Conservation (phyloP, 441 rosid genomes). For the Jatropha podagrica region DNA sequence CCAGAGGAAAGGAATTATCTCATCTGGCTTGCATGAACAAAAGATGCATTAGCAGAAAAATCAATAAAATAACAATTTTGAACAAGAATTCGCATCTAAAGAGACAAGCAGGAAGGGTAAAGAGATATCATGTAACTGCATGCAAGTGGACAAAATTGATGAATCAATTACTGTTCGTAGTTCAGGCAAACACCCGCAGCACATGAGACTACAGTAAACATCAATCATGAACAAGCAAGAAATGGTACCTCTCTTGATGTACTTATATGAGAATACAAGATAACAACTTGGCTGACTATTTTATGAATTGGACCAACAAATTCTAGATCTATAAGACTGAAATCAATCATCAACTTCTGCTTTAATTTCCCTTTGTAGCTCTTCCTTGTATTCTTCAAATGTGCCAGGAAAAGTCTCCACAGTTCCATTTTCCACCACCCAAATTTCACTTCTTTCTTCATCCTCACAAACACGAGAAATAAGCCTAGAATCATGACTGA, state of each 20-base stretch:
- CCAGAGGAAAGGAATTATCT: not conserved
- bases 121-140: not conserved
- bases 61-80: not conserved
- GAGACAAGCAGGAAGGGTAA: not conserved
- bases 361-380: slow-evolving; percentile 75
- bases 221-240: not conserved
- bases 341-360: slow-evolving; percentile 82
- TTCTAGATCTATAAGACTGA: slow-evolving; percentile 32
- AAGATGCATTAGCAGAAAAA: not conserved
- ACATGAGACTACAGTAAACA: not conserved
- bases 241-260: slow-evolving; percentile 1
- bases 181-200: slow-evolving; percentile 12
- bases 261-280: slow-evolving; percentile 4
- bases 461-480: slow-evolving; percentile 85
- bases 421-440: slow-evolving; percentile 91
- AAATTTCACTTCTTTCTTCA: slow-evolving; percentile 77
- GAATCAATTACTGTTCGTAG: not conserved
- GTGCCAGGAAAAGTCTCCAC: slow-evolving; percentile 60
- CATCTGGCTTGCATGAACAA: not conserved
- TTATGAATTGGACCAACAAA: slow-evolving; percentile 34
- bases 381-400: slow-evolving; percentile 89
- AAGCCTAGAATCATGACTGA: slow-evolving; percentile 91
- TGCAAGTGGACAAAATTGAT: slow-evolving; percentile 5
- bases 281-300: not conserved
- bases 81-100: not conserved